Base-by-base conservation (phyloP, 1,139 yeast species). In the Debaryomycetaceae sp. region DNA sequence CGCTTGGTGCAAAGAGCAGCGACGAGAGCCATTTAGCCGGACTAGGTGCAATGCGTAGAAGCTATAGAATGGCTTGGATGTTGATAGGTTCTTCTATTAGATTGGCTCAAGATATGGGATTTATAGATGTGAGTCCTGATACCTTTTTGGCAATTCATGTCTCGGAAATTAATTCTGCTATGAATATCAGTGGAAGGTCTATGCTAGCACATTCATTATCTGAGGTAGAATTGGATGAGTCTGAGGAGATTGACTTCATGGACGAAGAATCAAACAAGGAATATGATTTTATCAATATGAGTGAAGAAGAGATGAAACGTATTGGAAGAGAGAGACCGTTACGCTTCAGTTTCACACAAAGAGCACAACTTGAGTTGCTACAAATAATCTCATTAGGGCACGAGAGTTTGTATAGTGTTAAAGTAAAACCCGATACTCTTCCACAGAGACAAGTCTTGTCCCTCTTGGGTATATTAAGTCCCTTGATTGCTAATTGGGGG, bases 11-110 rank as follows among this genome's bases (percentile, higher is more conserved):
- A 31, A 42, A 43, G 29, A 40, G 43, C 34, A 51, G 52, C 11
- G 62, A 66, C 24, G 81, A 76, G 7, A 80, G 77, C 24, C 78
- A 77, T 39, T 66, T 80, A 39, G 85, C 89, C 0, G 96, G 96
- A 0, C 68, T 88, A 39, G 89, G 90, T 27, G 96, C 96, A 1
- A 83, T 90, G 78, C 73, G 95, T 54, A 72, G 97, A 56, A 83
- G 93, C 54, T 91, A 88, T 59, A 75, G 96, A 40, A 86, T 89
- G 93, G 86, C 96, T 0, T 90, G 96, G 93, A 86, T 89, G 93
- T 75, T 89, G 49, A 84, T 88, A 45, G 97, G 97, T 5, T 81
- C 87, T 2, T 91, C 95, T 0, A 87, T 88, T 3, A 72, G 97
- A 45, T 66, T 91, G 39, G 95, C 96, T 3, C 96, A 89, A 60